phyloP scores from a whole-genome alignment of 768 basidiomycete species.

The Auricularia sp. region DNA sequence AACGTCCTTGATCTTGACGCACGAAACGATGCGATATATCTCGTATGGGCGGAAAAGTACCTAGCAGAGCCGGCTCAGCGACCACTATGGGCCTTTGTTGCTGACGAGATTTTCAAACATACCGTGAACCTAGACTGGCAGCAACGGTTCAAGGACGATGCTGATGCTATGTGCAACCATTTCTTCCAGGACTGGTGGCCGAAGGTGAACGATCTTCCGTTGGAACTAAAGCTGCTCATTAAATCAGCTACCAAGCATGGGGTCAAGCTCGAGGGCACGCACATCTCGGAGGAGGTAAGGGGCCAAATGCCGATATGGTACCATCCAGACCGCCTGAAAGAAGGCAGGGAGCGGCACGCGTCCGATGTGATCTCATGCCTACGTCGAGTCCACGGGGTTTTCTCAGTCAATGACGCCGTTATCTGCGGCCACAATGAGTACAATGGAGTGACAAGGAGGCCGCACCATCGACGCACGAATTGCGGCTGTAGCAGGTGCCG shows the following conservation, averaged over 20 bases:
- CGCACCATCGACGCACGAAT: not conserved
- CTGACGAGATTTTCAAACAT: constrained; percentile 11
- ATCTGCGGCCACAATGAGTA: not conserved
- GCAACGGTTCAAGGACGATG: not conserved
- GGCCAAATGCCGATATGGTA: not conserved
- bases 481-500: not conserved
- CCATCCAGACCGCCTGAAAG: not conserved
- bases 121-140: not conserved
- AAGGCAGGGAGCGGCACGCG: not conserved
- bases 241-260: not conserved
- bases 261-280: not conserved
- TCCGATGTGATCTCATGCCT: not conserved
- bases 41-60: constrained; percentile 13
- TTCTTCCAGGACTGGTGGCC: not conserved
- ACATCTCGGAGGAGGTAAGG: not conserved
- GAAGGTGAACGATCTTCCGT: not conserved
- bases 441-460: not conserved
- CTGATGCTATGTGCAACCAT: not conserved
- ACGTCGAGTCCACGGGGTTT: not conserved
- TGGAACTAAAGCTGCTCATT: not conserved
- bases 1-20: constrained; percentile 2
- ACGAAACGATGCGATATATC: constrained; percentile 6
- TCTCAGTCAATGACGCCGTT: not conserved
- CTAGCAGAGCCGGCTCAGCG: constrained; percentile 7
- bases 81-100: constrained; percentile 21